Evolutionary conservation across 108 stramenopile species (phyloP), one percentile per base, ranked within the genome.

Genomic region (Skeletonema costatum): DNA sequence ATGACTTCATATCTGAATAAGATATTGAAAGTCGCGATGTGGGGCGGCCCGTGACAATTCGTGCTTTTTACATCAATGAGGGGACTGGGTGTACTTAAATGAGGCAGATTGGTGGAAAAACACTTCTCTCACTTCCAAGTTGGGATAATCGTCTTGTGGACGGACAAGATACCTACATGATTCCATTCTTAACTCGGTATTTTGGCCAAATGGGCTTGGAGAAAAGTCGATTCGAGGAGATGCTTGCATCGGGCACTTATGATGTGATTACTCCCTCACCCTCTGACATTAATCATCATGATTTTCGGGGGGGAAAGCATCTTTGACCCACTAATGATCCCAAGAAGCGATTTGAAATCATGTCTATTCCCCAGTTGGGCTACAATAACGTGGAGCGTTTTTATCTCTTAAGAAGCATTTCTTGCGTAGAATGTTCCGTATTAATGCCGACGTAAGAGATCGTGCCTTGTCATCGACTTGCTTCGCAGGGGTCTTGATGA

Each of bases 131-230:
- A 56, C 25, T 31, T 31, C 48, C 51, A 68, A 68, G 36, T 51
- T 68, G 50, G 68, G 50, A 10, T 29, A 51, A 51, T 30, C 30
- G 68, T 29, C 21, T 56, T 56, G 53, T 56, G 25, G 32, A 56
- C 35, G 32, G 50, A 13, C 25, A 30, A 32, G 68, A 68, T 53
- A 51, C 48, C 12, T 53, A 31, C 31, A 51, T 68, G 14, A n/a
- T 8, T 5, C 68, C 68, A 32, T 68, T 68, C 51, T 29, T 68
- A n/a, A 19, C 30, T n/a, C 30, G 68, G 2, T 68, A 68, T 12
- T 68, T 68, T 68, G 68, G 51, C 2, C 68, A 48, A 51, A 68
- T 68, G 25, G 68, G 68, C 16, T 68, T 68, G 68, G 17, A 39
- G 21, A 68, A 48, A 16, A 35, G 33, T 33, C 30, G 8, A 8